Evolutionary conservation across 2,329 filamentous ascomycete species (phyloP).

Genomic region (Scytalidium lignicola): DNA sequence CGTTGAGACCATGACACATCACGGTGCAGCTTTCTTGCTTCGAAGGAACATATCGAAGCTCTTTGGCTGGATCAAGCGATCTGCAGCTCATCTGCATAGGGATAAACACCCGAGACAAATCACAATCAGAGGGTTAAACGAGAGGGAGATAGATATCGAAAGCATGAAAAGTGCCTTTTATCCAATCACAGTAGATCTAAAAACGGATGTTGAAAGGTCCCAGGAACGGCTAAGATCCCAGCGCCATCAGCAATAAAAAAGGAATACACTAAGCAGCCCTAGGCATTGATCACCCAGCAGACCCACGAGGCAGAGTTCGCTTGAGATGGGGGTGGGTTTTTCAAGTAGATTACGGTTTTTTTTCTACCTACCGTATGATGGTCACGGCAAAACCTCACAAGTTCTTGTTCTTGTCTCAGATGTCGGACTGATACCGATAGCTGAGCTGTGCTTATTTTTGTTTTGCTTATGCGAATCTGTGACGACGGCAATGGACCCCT

Average conservation of each 20-base stretch:
- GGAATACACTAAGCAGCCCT: neutral
- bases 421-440: slow-evolving; percentile 16
- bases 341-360: slow-evolving; percentile 14
- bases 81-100: slow-evolving; percentile 7
- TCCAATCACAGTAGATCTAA: neutral
- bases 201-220: neutral
- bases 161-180: too few relatives aligned
- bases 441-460: slow-evolving; percentile 17
- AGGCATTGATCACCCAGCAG: slow-evolving; percentile 21
- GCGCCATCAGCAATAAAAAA: slow-evolving; percentile 1
- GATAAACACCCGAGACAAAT: slow-evolving; percentile 9
- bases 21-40: slow-evolving; percentile 19
- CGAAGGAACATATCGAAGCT: neutral
- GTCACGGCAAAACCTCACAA: neutral
- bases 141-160: too few relatives aligned
- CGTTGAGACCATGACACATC: slow-evolving; percentile 23
- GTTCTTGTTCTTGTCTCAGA: slow-evolving; percentile 15
- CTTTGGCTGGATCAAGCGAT: slow-evolving; percentile 11
- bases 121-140: slow-evolving; percentile 5
- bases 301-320: slow-evolving; percentile 15
- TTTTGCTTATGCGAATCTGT: slow-evolving; percentile 7
- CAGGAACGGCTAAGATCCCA: slow-evolving; percentile 12
- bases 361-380: slow-evolving; percentile 20
- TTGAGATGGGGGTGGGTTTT: neutral
- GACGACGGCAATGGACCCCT: slow-evolving; percentile 5